Evolutionary conservation across 306 rosid genomes (phyloP).

Genomic region (Parietaria judaica): DNA sequence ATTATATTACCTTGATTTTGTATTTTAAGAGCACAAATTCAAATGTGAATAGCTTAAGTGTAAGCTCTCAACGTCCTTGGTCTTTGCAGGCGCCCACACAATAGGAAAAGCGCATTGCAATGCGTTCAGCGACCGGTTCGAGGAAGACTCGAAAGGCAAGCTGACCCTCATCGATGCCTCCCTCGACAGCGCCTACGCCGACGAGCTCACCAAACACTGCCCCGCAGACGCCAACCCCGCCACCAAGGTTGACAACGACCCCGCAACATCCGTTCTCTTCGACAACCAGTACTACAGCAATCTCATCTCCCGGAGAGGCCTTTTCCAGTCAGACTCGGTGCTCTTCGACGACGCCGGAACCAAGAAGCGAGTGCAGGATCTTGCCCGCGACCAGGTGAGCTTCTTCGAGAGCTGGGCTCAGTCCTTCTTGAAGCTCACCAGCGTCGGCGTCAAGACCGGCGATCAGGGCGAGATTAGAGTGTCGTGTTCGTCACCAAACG

Average conservation of each 20-base stretch:
- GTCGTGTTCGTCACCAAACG: slow-evolving; percentile 39
- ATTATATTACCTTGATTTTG: too few species aligned
- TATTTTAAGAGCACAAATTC: too few species aligned
- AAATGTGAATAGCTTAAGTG: too few species aligned
- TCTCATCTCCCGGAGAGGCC: slow-evolving; percentile 46
- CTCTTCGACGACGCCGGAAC: slow-evolving; percentile 39
- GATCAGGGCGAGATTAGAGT: slow-evolving; percentile 62
- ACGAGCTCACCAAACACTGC: slow-evolving; percentile 46
- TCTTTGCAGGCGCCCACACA: slow-evolving; percentile 69
- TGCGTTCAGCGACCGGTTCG: slow-evolving; percentile 62
- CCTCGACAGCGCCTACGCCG: slow-evolving; percentile 56
- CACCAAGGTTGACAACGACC: slow-evolving; percentile 54
- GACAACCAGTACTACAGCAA: slow-evolving; percentile 69
- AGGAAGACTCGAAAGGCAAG: slow-evolving; percentile 43
- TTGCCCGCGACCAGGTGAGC: slow-evolving; percentile 53
- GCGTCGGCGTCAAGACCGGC: slow-evolving; percentile 48
- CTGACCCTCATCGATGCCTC: slow-evolving; percentile 44
- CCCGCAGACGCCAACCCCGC: slow-evolving; percentile 31
- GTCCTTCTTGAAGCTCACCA: slow-evolving; percentile 63
- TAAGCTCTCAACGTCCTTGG: too few species aligned
- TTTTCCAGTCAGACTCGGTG: slow-evolving; percentile 75
- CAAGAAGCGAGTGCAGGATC: slow-evolving; percentile 32
- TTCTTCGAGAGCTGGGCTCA: slow-evolving; percentile 56
- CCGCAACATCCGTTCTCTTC: slow-evolving; percentile 51
- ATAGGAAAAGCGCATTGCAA: slow-evolving; percentile 71